Conservation (phyloP, 139 green algal genomes). For the Tetraselmis chui region DNA sequence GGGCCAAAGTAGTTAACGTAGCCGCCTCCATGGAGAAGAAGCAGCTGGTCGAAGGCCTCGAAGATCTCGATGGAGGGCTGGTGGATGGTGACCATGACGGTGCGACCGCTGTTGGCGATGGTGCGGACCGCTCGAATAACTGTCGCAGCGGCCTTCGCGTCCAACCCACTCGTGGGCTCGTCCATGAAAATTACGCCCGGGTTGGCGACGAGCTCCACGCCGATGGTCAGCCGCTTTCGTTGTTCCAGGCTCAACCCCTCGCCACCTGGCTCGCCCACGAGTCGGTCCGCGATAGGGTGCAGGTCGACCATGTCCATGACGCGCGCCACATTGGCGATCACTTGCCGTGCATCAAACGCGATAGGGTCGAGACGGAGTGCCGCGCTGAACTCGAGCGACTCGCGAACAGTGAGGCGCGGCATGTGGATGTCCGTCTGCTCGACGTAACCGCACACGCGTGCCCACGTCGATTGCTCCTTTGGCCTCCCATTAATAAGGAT, state of each 20-base stretch:
- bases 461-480: constrained; percentile 61
- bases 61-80: too few species aligned
- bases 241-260: constrained; percentile 68
- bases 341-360: too few species aligned
- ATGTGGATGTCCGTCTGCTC: too few species aligned
- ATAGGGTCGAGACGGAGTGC: constrained; percentile 9
- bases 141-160: too few species aligned
- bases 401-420: constrained; percentile 5
- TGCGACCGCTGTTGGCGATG: too few species aligned
- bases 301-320: constrained; percentile 57
- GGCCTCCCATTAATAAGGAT: constrained; percentile 43
- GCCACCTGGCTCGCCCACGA: constrained; percentile 38
- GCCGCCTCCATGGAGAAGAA: too few species aligned
- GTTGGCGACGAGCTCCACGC: constrained; percentile 83
- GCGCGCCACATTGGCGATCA: constrained; percentile 84
- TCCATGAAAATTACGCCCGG: too few species aligned
- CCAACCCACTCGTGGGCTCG: too few species aligned
- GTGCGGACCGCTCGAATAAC: too few species aligned
- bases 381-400: constrained; percentile 9
- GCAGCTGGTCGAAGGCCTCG: too few species aligned
- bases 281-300: constrained; percentile 10
- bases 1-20: too few species aligned
- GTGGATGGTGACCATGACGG: too few species aligned
- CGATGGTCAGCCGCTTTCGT: constrained; percentile 88
- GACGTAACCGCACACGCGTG: constrained; percentile 53